Evolutionary conservation across 2,329 filamentous ascomycete species (phyloP).

Genomic region (Endocalyx cinctus): DNA sequence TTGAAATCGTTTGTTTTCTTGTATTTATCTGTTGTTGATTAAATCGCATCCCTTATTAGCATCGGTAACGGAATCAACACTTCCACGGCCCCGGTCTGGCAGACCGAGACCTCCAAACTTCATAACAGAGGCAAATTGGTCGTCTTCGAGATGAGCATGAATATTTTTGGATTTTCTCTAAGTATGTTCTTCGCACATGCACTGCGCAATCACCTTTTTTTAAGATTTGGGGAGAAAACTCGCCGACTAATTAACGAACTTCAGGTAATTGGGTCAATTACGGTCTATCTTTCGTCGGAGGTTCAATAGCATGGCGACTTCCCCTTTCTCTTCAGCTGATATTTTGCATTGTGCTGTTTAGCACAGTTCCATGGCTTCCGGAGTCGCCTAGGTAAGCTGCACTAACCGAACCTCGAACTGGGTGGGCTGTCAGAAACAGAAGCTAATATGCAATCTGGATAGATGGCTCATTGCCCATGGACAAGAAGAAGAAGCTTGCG

Average conservation of each 20-base stretch:
- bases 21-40: too few relatives aligned
- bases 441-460: neutral
- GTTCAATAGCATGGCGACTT: slow-evolving; percentile 30
- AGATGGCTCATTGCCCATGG: slow-evolving; percentile 26
- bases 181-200: too few relatives aligned
- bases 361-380: slow-evolving; percentile 21
- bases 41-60: too few relatives aligned
- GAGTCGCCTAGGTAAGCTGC: slow-evolving; percentile 19
- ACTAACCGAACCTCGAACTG: neutral
- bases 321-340: slow-evolving; percentile 34
- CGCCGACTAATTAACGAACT: too few relatives aligned
- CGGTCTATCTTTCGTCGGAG: slow-evolving; percentile 25
- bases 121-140: slow-evolving; percentile 24
- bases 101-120: slow-evolving; percentile 25
- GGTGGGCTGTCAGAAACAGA: neutral
- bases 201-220: too few relatives aligned
- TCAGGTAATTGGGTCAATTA: slow-evolving; percentile 28
- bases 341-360: slow-evolving; percentile 25
- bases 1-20: too few relatives aligned
- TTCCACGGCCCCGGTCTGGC: slow-evolving; percentile 25
- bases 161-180: slow-evolving; percentile 26
- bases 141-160: slow-evolving; percentile 24
- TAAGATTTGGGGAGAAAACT: too few relatives aligned
- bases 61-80: slow-evolving; percentile 37
- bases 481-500: slow-evolving; percentile 20